Evolutionary conservation across 768 basidiomycete genomes (phyloP).

Genomic region (Lentinula boryana): DNA sequence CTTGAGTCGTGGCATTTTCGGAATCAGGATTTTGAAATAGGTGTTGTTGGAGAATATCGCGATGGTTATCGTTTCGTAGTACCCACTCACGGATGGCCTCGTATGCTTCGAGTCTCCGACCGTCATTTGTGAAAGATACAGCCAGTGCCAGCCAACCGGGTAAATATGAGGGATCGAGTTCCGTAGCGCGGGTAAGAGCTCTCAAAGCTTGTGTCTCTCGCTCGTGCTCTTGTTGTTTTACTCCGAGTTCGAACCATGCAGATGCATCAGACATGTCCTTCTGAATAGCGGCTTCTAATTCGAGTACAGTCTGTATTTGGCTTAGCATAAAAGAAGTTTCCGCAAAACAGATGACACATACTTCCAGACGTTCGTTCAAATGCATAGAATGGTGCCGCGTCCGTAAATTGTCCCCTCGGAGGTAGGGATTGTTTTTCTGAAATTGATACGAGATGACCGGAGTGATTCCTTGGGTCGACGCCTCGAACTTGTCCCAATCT

Average conservation of each 20-base stretch:
- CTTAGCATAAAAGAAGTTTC: background rate
- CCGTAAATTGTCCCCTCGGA: conserved; percentile 52
- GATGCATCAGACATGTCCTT: conserved; percentile 60
- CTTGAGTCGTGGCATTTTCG: conserved; percentile 22
- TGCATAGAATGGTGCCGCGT: conserved; percentile 45
- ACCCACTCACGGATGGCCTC: conserved; percentile 85
- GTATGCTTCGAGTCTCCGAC: conserved; percentile 66
- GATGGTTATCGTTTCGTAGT: conserved; percentile 52
- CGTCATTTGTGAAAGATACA: conserved; percentile 89
- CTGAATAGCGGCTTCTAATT: conserved; percentile 87
- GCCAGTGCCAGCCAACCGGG: conserved; percentile 88
- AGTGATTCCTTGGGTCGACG: conserved; percentile 58
- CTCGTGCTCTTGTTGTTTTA: conserved; percentile 98
- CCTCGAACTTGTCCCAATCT: conserved; percentile 82
- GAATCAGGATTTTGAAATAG: conserved; percentile 24
- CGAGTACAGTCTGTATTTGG: conserved; percentile 64
- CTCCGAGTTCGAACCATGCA: conserved; percentile 90
- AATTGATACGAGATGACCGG: conserved; percentile 60
- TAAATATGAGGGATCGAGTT: conserved; percentile 71
- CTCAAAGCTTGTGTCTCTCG: conserved; percentile 86
- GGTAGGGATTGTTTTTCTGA: conserved; percentile 73
- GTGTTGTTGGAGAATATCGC: conserved; percentile 35
- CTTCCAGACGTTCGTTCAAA: conserved; percentile 32
- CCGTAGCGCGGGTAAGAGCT: conserved; percentile 75
- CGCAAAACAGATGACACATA: conserved; percentile 18